Percentiles rank a stretch among this genome's conserved stretches.
Evolutionary conservation across 208 protist genomes (phyloP).

Genomic region (Crithidia fasciculata): DNA sequence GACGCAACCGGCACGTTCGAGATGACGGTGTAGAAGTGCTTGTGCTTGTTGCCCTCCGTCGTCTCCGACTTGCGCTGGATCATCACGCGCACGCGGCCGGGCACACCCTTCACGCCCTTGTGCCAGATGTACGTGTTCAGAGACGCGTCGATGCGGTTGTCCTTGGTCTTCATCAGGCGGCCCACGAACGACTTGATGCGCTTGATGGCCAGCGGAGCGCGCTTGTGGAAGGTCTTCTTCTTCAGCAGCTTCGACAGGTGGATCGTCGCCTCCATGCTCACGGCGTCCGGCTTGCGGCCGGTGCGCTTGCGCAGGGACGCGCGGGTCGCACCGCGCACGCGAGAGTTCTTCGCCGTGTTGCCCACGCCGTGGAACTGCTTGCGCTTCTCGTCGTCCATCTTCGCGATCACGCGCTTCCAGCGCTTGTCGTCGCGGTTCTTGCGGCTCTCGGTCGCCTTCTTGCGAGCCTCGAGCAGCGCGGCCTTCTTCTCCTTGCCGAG

Average conservation of each 20-base stretch:
- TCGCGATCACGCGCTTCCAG: slow-evolving; percentile 89
- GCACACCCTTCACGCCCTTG: slow-evolving; percentile 95
- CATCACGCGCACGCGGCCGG: slow-evolving; percentile 95
- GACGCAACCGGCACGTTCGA: slow-evolving; percentile 83
- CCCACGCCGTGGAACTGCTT: slow-evolving; percentile 88
- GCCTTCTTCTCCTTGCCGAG: slow-evolving; percentile 88
- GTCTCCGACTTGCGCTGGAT: slow-evolving; percentile 90
- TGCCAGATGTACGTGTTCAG: slow-evolving; percentile 98
- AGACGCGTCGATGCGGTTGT: slow-evolving; percentile 97
- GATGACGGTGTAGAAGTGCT: slow-evolving; percentile 92
- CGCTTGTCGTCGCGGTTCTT: slow-evolving; percentile 87
- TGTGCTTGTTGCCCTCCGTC: slow-evolving; percentile 81
- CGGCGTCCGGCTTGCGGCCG: slow-evolving; percentile 84
- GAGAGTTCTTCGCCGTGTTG: slow-evolving; percentile 87
- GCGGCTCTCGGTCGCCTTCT: slow-evolving; percentile 74
- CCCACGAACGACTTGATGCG: slow-evolving; percentile 95
- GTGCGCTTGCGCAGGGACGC: slow-evolving; percentile 83
- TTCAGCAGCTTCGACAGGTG: slow-evolving; percentile 97
- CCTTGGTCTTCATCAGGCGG: slow-evolving; percentile 96
- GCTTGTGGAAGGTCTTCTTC: slow-evolving; percentile 96
- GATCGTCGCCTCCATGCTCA: slow-evolving; percentile 97
- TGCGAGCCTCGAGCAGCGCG: slow-evolving; percentile 74
- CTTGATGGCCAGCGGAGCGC: slow-evolving; percentile 96
- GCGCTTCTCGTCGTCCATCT: slow-evolving; percentile 86
- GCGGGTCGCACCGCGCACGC: slow-evolving; percentile 82